Base-by-base conservation (phyloP, 495 filamentous ascomycete genomes). In the Podospora comata region DNA sequence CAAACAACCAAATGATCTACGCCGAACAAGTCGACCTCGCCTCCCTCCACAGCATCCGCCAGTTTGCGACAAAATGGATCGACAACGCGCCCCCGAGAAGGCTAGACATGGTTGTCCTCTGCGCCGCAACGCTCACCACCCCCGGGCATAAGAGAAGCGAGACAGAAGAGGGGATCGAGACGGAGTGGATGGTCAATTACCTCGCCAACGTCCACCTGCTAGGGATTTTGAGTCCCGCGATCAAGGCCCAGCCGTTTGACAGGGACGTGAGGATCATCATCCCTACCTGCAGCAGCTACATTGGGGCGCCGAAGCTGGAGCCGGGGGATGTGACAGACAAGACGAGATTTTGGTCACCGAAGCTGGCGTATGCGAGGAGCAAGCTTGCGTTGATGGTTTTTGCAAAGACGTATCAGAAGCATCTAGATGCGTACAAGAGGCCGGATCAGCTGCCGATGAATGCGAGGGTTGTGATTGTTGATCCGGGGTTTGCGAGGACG, bases 51-150 rank as follows among this genome's bases (percentile, higher is more conserved):
- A 94, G 90, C 68, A 88, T 99, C 66, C 91, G 95, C 27, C 83
- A 88, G 67, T 99, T 99, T 75, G 95, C 95, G n/a, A 99, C 95
- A 2, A 93, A 93, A 80, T 99, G 96, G 93, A 91, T 98, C 71
- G 94, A 99, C 78, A 99, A 98, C 76, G 86, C 89, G 30, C 94
- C 96, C 0, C 91, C 93, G 23, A 87, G 95, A 53, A 87, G 95
- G n/a, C 82, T 99, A 4, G 95, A 99, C 77, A 92, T 94, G 88
- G 80, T 99, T 26, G 88, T 99, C 58, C 84, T 97, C 19, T 96
- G 92, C 77, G 95, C 88, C 4, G 88, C 89, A 48, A 89, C 89
- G 0, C 78, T 91, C 55, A 94, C 91, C 0, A 87, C 93, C 1
- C 85, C 82, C 2, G 86, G 85, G 7, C 78, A 81, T 20, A 75